Evolutionary conservation across 106 monocot species (phyloP), one percentile per base, ranked within the genome.

Genomic region (Amphibolis antarctica): DNA sequence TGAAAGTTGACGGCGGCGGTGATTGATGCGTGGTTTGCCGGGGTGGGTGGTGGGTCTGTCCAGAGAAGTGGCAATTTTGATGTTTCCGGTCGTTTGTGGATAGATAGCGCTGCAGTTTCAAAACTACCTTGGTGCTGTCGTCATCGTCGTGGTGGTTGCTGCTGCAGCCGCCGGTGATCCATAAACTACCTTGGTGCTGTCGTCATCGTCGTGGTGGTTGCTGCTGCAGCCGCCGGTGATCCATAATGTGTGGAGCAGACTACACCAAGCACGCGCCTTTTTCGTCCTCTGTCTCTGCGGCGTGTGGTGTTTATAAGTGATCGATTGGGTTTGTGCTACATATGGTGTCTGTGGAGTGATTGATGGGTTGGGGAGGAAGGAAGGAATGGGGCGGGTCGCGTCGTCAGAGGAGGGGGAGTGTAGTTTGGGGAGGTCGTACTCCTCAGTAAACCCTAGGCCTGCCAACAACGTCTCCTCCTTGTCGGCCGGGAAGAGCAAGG

Each of bases 231-330:
- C 7, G 29, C 17, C 30, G 10, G 12, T 59, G 30, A 59, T 59
- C 58, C 7, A 0, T 25, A 59, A 31, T 31, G 58, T 59, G 58
- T 59, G 58, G 58, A 59, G 58, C 10, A 28, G 58, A 29, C 15
- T 21, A 26, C 18, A 19, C 53, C 19, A 53, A n/a, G 10, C 1
- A 10, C 53, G 13, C 15, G 13, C 11, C 15, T 27, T 27, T 59
- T 15, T 36, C 7, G 58, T 18, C 29, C 12, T 28, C 10, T 12
- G 12, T 59, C 23, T 17, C 10, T 31, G 12, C 30, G 6, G 12
- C 30, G 10, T 28, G 27, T 17, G 15, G 58, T 13, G 27, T 6
- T 28, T n/a, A n/a, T n/a, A n/a, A n/a, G n/a, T n/a, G n/a, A n/a
- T n/a, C n/a, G n/a, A n/a, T n/a, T n/a, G n/a, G n/a, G 9, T 57